Evolutionary conservation across 768 basidiomycete species (phyloP), one percentile per base, ranked within the genome.

Genomic region (Tulasnella sp.): DNA sequence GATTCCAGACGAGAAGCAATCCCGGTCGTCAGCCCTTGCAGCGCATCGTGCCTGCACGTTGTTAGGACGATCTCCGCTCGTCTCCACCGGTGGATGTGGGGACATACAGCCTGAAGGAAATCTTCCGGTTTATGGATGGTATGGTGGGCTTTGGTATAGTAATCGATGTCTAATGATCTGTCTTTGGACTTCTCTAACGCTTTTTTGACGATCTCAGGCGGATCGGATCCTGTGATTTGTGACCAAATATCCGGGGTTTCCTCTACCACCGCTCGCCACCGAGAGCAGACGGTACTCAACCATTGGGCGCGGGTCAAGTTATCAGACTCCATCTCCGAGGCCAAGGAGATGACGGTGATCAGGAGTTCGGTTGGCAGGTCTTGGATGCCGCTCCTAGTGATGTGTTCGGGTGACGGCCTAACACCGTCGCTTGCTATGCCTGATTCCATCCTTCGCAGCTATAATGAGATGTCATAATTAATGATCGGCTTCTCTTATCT

Each of bases 11-110:
- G 58, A 60, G 58, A n/a, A 60, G 58, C 24, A 4, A 7, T 60
- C 1, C 7, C 58, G 3, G 14, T 31, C 7, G 58, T 60, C 58
- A 60, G n/a, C 58, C 58, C 58, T 0, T 28, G 58, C 8, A 60
- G 5, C 58, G 3, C 2, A 2, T n/a, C 1, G 4, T 28, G 9
- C 3, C 2, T 16, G 58, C 8, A n/a, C 2, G 0, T 5, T 28
- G 6, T 28, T 8, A n/a, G 31, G 31, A 60, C 58, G 7, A 60
- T 60, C 9, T 4, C 7, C n/a, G 31, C 58, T n/a, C n/a, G 24
- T 60, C 58, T 60, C 58, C 58, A 60, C 31, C 58, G 24, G 12
- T 16, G n/a, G 31, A 28, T 16, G 31, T 60, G 58, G 58, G 58
- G 58, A 31, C 12, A n/a, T 3, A 60, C n/a, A 31, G 58, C n/a